Evolutionary conservation across 345 rosid species (phyloP).

Genomic region (Eucalyptus guilfoylei): DNA sequence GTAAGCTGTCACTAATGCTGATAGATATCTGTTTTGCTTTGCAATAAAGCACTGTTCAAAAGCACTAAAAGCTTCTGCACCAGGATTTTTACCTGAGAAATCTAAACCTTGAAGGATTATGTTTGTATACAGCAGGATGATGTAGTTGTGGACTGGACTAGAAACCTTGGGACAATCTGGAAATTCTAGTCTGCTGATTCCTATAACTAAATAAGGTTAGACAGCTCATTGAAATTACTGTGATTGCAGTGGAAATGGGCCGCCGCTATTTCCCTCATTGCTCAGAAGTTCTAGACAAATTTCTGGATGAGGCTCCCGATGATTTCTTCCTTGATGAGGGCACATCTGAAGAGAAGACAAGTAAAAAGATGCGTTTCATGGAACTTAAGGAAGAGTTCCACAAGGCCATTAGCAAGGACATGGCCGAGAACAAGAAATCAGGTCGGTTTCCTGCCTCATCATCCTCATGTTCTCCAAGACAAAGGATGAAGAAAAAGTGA

Average conservation of each 20-base stretch:
- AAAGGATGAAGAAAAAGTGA: constrained; percentile 1
- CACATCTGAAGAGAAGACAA: constrained; percentile 20
- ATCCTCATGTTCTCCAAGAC: constrained; percentile 10
- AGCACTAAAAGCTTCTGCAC: neutral
- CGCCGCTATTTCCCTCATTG: constrained; percentile 25
- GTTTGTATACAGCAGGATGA: neutral
- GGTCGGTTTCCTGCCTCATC: constrained; percentile 3
- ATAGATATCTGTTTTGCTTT: neutral
- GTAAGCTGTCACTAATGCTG: neutral
- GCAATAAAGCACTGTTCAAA: neutral
- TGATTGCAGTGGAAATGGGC: constrained; percentile 34
- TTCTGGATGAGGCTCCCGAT: constrained; percentile 15
- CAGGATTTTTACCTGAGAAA: neutral
- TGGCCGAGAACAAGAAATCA: constrained; percentile 5
- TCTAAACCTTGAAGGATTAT: neutral
- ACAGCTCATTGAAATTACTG: neutral
- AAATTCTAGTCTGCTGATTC: neutral
- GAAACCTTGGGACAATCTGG: neutral
- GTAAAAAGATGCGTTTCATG: constrained; percentile 18
- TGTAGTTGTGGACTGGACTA: neutral
- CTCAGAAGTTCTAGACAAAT: constrained; percentile 27
- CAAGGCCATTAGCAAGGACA: constrained; percentile 33
- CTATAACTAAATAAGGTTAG: neutral
- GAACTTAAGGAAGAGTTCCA: constrained; percentile 32
- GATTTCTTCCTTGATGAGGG: constrained; percentile 18